Base-by-base conservation (phyloP, 1,284 basidiomycete genomes). In the Heliocybe sulcata region DNA sequence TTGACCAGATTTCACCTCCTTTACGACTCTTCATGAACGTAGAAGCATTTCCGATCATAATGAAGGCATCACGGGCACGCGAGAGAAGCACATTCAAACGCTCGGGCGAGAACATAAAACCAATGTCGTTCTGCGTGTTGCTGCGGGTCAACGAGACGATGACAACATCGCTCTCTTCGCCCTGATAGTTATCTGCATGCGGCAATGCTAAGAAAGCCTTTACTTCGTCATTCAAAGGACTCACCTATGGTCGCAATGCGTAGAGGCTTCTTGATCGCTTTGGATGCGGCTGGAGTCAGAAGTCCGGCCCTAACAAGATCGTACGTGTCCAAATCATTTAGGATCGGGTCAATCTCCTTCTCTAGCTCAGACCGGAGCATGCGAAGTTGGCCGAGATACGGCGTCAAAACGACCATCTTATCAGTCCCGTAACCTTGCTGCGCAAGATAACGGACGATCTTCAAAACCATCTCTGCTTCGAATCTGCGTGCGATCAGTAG, bases 21-120 rank as follows among this genome's bases (percentile, higher is more conserved):
- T 74, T 82, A 20, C 72, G 74, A 3, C 83, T 72, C 2, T 73
- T 68, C 35, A 67, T 65, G 65, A 86, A 85, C 0, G 84, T 87
- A 1, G 77, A 62, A 0, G 75, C 66, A 59, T 87, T 85, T 3
- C 85, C 85, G 27, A 87, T 75, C 65, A 87, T 75, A 56, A 87
- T 80, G 3, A 85, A 63, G 0, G 74, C 80, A 59, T 85, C 69
- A 2, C 84, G 75, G 11, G 84, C 82, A 16, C 84, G 77, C 0
- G 84, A 86, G 14, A 87, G 71, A 1, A 87, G 70, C 8, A 87
- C 84, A 51, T 83, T 87, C n/a, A 87, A 65, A 25, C 85, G 77
- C 63, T 87, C 82, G 0, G 80, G 79, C 1, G 85, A 74, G 45
- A 63, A 70, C 83, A 87, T 85, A 67, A 87, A 87, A 0, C 84